Evolutionary conservation across 2,329 filamentous ascomycete species (phyloP), one percentile per base, ranked within the genome.

Genomic region (Penicillium sp.): DNA sequence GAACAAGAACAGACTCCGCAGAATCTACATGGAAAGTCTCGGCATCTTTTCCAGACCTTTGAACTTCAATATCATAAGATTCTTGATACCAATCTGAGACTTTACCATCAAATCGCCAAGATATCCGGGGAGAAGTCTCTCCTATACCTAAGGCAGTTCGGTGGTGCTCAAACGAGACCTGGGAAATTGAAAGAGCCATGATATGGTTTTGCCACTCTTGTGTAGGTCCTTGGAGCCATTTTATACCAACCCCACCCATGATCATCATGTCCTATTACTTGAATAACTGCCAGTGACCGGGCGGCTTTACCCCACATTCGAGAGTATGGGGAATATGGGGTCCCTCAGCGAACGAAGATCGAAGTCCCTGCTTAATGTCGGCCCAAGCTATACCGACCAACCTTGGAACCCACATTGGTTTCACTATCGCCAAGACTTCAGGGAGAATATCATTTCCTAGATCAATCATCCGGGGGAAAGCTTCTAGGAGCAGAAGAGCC

Each of bases 21-120:
- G 55, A 58, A 10, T 62, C 39, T 5, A 60, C 33, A 33, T 47
- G 55, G 23, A 55, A 60, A 11, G 39, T 43, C 39, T 43, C 48
- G 21, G 37, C 31, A 3, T 48, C 16, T n/a, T 55, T 36, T 10
- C 48, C 55, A 9, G 19, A 37, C 5, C 49, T 51, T 9, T 52
- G 28, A 16, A 62, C 31, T 19, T 62, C 52, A 2, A 62, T 10
- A n/a, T 62, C 60, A 31, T 62, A 62, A 14, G 62, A 49, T 5
- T 34, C 34, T 31, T 68, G 65, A 3, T 43, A 48, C 64, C 64
- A 68, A 34, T 65, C 44, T 4, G 54, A 48, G 33, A 59, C 42
- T 31, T 45, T 52, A 2, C 55, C 56, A n/a, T 60, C 48, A n/a
- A 67, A 67, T 13, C 58, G 51, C 66, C 66, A 68, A 8, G 65